These are phyloP conservation scores for Diaporthe capsici DNA, from an alignment of 2,329 filamentous ascomycete genomes.

Conservation along the genomic window DNA sequence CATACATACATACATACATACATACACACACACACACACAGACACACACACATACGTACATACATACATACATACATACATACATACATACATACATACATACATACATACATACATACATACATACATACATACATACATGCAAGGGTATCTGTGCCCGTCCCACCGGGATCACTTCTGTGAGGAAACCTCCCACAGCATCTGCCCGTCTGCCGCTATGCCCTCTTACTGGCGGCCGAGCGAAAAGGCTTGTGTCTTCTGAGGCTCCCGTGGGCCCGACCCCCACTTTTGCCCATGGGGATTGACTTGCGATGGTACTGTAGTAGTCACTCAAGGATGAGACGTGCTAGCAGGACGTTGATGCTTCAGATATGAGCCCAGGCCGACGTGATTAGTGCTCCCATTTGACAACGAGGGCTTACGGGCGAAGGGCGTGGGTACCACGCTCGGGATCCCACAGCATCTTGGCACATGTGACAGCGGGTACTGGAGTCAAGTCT, in stretches of 20 bases:
- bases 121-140: neutral
- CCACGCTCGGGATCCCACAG: constrained; percentile 27
- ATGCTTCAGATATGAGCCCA: constrained; percentile 20
- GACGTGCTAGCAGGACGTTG: neutral
- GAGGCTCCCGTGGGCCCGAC: constrained; percentile 5
- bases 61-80: neutral
- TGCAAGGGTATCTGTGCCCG: constrained; percentile 1
- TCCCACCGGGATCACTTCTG: constrained; percentile 10
- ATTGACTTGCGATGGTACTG: neutral
- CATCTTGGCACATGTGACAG: constrained; percentile 32
- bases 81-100: neutral
- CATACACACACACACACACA: neutral
- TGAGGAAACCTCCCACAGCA: constrained; percentile 26
- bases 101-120: neutral
- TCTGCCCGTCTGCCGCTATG: neutral
- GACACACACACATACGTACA: no score
- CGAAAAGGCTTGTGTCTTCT: constrained; percentile 2
- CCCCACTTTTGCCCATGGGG: constrained; percentile 9
- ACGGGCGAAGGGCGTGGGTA: constrained; percentile 16
- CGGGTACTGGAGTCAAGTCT: constrained; percentile 25
- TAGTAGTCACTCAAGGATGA: constrained; percentile 21
- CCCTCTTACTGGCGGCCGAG: constrained; percentile 1
- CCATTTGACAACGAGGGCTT: constrained; percentile 17
- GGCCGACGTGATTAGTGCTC: neutral
- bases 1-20: neutral